Evolutionary conservation across 352 stramenopile genomes (phyloP).

Genomic region (Globisporangium paroecandrum): DNA sequence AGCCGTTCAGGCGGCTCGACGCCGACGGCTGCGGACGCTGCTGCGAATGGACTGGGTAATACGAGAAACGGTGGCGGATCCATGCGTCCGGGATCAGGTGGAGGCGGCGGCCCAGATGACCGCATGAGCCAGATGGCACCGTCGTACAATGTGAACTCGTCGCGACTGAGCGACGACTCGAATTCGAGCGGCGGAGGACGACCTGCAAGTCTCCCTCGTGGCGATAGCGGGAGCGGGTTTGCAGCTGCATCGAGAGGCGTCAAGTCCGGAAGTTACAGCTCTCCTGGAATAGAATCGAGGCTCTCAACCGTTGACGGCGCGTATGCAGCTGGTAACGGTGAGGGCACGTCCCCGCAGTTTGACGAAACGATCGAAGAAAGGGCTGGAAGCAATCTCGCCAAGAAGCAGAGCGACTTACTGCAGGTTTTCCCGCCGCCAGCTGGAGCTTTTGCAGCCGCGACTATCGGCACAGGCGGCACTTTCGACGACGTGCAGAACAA

Average conservation of each 20-base stretch:
- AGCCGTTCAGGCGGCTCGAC: slow-evolving; percentile 14
- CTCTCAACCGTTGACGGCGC: not conserved
- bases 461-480: slow-evolving; percentile 14
- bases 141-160: slow-evolving; percentile 8
- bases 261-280: not conserved
- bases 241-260: not conserved
- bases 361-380: slow-evolving; percentile 8
- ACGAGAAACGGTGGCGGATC: not conserved
- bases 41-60: slow-evolving; percentile 4
- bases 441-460: slow-evolving; percentile 18
- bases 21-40: slow-evolving; percentile 10
- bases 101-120: not conserved
- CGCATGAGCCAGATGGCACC: slow-evolving; percentile 5
- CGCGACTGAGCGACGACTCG: slow-evolving; percentile 14
- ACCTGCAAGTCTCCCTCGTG: not conserved
- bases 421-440: slow-evolving; percentile 15
- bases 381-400: slow-evolving; percentile 9
- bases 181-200: slow-evolving; percentile 8
- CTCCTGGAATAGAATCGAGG: not conserved
- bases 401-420: slow-evolving; percentile 22
- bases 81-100: not conserved
- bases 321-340: not conserved
- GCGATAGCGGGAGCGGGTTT: not conserved
- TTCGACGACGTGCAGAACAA: slow-evolving; percentile 21
- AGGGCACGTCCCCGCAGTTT: slow-evolving; percentile 2